Evolutionary conservation across 2,329 filamentous ascomycete species (phyloP).

Genomic region (Epicoccum sorghinum): DNA sequence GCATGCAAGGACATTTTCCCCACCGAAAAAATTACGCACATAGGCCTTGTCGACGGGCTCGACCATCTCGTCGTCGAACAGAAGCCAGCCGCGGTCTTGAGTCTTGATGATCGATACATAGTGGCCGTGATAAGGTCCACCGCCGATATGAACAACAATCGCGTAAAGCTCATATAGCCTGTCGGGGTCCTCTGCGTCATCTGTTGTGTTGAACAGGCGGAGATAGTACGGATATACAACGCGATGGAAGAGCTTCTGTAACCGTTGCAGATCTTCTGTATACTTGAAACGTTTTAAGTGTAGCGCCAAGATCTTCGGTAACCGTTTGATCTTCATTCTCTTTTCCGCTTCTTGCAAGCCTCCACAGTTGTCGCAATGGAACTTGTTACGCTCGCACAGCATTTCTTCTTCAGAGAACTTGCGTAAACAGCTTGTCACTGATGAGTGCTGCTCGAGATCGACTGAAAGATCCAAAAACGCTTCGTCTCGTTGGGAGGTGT

Average conservation of each 20-base stretch:
- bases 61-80: conserved; percentile 98
- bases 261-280: conserved; percentile 88
- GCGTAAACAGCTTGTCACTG: conserved; percentile 90
- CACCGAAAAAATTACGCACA: conserved; percentile 95
- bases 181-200: conserved; percentile 92
- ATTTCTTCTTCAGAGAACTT: conserved; percentile 99
- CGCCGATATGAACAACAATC: conserved; percentile 95
- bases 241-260: conserved; percentile 95
- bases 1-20: conserved; percentile 81
- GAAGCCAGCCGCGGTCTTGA: conserved; percentile 89
- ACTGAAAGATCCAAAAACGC: conserved; percentile 96
- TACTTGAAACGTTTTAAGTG: conserved; percentile 99
- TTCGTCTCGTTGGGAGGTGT: conserved; percentile 91
- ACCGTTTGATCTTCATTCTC: conserved; percentile 96
- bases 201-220: conserved; percentile 95
- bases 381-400: conserved; percentile 96
- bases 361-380: conserved; percentile 96
- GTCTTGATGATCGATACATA: conserved; percentile 99
- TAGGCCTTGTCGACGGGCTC: conserved; percentile 97
- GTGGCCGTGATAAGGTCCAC: conserved; percentile 95
- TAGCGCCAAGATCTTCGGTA: conserved; percentile 88
- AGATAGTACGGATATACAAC: conserved; percentile 97
- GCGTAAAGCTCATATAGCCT: conserved; percentile 95
- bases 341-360: conserved; percentile 98
- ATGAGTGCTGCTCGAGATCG: conserved; percentile 92